phyloP scores from a whole-genome alignment of 805 yeast species.

The Candida stauntonica region DNA sequence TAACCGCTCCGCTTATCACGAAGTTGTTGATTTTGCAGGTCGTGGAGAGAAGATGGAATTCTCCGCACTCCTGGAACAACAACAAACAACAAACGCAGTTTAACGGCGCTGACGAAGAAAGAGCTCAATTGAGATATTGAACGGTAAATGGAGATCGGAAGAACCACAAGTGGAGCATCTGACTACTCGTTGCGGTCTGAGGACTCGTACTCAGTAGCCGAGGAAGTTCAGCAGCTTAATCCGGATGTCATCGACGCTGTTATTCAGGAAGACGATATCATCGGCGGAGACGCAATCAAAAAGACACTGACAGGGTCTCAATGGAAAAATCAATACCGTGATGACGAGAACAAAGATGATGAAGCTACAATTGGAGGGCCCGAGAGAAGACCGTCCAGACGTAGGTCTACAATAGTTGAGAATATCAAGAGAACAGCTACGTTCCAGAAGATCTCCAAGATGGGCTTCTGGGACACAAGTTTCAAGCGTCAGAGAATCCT shows the following conservation, averaged over 20 bases:
- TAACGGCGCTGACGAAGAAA: too few relatives aligned
- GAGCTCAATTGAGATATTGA: too few relatives aligned
- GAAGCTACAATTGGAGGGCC: too few relatives aligned
- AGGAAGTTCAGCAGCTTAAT: constrained; percentile 15
- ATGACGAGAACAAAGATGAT: not conserved
- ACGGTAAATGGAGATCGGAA: not conserved
- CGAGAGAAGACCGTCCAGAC: too few relatives aligned
- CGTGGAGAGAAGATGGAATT: too few relatives aligned
- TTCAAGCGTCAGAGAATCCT: constrained; percentile 18
- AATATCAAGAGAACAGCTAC: constrained; percentile 12
- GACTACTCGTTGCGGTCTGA: constrained; percentile 7
- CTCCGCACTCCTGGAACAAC: too few relatives aligned
- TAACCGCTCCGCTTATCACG: too few relatives aligned
- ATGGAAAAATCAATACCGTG: too few relatives aligned
- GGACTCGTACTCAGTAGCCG: constrained; percentile 9
- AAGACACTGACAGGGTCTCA: constrained; percentile 6
- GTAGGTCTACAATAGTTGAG: constrained; percentile 20
- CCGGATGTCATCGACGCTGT: constrained; percentile 13
- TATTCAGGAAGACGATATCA: constrained; percentile 14
- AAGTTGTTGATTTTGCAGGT: too few relatives aligned
- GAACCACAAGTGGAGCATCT: not conserved
- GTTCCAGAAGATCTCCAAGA: constrained; percentile 15
- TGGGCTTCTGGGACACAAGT: constrained; percentile 22
- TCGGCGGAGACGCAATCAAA: constrained; percentile 4
- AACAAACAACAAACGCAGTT: too few relatives aligned